Evolutionary conservation across 108 stramenopile species (phyloP), one percentile per base, ranked within the genome.

Genomic region (Cyclotella sp.): DNA sequence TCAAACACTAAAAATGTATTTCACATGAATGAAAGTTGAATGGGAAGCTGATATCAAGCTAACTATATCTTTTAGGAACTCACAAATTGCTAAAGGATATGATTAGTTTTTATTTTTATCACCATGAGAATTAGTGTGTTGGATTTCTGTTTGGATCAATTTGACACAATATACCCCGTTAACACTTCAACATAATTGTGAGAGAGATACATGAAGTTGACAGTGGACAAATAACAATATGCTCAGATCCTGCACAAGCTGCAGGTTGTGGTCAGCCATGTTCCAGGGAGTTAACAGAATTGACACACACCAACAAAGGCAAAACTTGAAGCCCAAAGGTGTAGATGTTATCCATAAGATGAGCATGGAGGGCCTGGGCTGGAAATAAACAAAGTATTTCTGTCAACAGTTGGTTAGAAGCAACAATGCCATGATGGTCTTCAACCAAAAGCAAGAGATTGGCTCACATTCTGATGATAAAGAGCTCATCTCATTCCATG

Each of bases 171-270:
- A 11, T 81, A 90, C 13, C 82, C 87, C 39, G 58, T 94, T 15
- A 91, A 70, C 91, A 91, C 73, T 87, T 88, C 63, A 95, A 95
- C 68, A 78, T 95, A 79, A 84, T 95, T 15, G 52, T 95, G 64
- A 77, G 70, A 53, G 88, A 93, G 76, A 91, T 88, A 0, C 85
- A 92, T 62, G 94, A 95, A 78, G 73, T 87, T 1, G 93, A 93
- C 72, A 71, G 87, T 13, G 80, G 85, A 29, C 73, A 87, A 30
- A 53, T 77, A 13, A 60, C 78, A 10, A 44, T 39, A 30, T 27
- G 67, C 49, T 43, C 39, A 30, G 63, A 81, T 27, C 59, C 69
- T 46, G 70, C 68, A 6, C 58, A 62, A 59, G 44, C 70, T 46
- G 70, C 88, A 0, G 85, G 77, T 26, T 53, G 83, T 24, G 85